Conservation (phyloP, 345 rosid genomes). For the Eucalyptus tenuipes region DNA sequence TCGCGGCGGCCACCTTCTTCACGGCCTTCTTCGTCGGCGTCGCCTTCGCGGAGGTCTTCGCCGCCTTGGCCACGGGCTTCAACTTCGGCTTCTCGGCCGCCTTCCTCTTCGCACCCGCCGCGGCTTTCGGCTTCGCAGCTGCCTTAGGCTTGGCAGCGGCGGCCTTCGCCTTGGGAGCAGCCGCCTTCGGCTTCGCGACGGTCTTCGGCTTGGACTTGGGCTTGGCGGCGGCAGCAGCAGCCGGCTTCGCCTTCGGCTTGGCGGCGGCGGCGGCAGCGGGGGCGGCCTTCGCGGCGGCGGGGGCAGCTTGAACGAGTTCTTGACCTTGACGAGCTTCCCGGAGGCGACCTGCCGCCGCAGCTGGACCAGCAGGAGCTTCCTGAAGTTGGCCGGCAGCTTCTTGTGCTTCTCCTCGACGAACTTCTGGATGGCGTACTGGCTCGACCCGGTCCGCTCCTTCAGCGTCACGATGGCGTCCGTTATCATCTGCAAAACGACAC, state of each 20-base stretch:
- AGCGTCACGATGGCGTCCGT: conserved; percentile 25
- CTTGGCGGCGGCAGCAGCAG: background rate
- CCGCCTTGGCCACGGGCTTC: background rate
- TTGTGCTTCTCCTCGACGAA: conserved; percentile 40
- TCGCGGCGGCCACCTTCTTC: background rate
- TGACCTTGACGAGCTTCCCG: conserved; percentile 35
- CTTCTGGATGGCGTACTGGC: conserved; percentile 44
- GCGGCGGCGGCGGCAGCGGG: background rate
- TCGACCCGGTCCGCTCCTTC: conserved; percentile 48
- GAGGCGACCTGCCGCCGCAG: conserved; percentile 29
- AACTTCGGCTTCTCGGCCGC: background rate
- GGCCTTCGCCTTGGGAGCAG: background rate
- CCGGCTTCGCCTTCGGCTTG: background rate
- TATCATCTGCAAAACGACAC: conserved; percentile 20
- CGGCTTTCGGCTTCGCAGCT: background rate
- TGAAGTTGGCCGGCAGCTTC: conserved; percentile 22
- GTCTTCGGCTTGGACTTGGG: background rate
- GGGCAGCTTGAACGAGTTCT: conserved; percentile 32
- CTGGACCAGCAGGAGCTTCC: conserved; percentile 28
- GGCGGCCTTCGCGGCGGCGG: background rate
- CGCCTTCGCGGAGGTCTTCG: conserved; percentile 8
- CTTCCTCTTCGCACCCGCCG: background rate
- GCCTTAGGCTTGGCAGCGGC: background rate
- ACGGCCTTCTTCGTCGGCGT: conserved; percentile 7
- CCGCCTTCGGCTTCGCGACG: background rate